A percentile compares a stretch with the other conserved stretches of the same genome.
Conservation (phyloP, 2,329 filamentous ascomycete genomes). For the Chaetomium olivaceum region DNA sequence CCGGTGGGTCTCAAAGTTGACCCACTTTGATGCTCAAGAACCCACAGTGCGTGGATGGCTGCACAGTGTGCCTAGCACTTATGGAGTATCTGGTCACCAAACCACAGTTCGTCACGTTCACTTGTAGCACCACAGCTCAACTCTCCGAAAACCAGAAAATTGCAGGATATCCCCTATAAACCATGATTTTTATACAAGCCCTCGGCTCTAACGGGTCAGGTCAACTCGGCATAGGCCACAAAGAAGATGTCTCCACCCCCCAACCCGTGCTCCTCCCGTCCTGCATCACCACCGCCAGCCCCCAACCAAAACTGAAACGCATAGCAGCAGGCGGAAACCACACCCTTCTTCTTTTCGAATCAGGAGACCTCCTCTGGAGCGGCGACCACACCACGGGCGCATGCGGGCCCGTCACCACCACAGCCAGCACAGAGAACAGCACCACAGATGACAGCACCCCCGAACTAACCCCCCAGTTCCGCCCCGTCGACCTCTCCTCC, state of each 20-base stretch:
- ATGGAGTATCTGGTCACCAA: background rate
- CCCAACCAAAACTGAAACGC: constrained; percentile 31
- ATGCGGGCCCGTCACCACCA: constrained; percentile 45
- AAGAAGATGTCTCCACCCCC: constrained; percentile 68
- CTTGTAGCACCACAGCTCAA: background rate
- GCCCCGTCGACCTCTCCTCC: constrained; percentile 38
- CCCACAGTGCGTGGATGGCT: constrained; percentile 6
- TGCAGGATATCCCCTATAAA: background rate
- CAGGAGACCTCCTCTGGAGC: constrained; percentile 62
- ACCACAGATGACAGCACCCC: constrained; percentile 3
- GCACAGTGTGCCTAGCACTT: background rate
- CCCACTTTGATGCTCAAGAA: background rate
- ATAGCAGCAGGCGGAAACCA: constrained; percentile 78
- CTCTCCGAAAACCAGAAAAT: background rate
- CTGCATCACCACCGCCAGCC: constrained; percentile 29
- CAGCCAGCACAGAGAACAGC: background rate
- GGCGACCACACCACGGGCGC: constrained; percentile 61
- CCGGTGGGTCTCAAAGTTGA: background rate
- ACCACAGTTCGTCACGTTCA: background rate
- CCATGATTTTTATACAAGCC: constrained; percentile 37
- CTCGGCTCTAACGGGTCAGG: constrained; percentile 77
- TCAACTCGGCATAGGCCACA: constrained; percentile 71
- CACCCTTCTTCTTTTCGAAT: constrained; percentile 67
- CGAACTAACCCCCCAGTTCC: constrained; percentile 39
- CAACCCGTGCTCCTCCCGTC: constrained; percentile 60